Evolutionary conservation across 2,329 filamentous ascomycete species (phyloP), one percentile per base, ranked within the genome.

Genomic region (Tolypocladium tundrense): DNA sequence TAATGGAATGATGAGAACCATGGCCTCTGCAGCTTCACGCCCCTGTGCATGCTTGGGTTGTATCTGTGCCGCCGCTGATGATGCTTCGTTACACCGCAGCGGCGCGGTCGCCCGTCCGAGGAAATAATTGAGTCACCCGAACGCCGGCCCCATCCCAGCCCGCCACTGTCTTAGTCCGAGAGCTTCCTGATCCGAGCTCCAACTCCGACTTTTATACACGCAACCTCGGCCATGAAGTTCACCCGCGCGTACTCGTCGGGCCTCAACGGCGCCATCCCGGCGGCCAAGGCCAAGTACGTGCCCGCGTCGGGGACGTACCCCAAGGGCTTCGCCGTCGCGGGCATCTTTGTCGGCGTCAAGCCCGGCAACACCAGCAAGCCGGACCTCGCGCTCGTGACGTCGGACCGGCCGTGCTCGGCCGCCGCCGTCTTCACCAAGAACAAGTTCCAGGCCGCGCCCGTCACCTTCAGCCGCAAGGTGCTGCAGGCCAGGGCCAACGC

Each of bases 351-450:
- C 43, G 93, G 94, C 56, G 91, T 99, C 66, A 99, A 99, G 77
- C 85, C 91, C 16, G 87, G 87, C 63, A 97, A 97, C 75, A 96
- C 89, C 55, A 88, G 84, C 62, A 92, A 92, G 73, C 91, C 93
- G 39, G 94, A 99, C 71, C 82, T 99, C 54, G 91, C 92, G 41
- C 81, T 99, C 64, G 82, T 99, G 62, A 86, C 88, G 21, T 97
- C 94, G 8, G 90, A 96, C 67, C 81, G 80, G 56, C 91, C 92
- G 57, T 97, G 91, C 72, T 82, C 90, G 8, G 92, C 88, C 11
- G 91, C 92, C 0, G 94, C 91, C 8, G 92, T 97, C 52, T 97
- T 97, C 77, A 99, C 94, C 57, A 95, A 91, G 73, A 99, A 99
- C 78, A 92, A 93, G 73, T 99, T 99, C 76, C 92, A 97, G 74